Evolutionary conservation across 2,329 filamentous ascomycete genomes (phyloP).

Genomic region (Dichotomopilus funicola): DNA sequence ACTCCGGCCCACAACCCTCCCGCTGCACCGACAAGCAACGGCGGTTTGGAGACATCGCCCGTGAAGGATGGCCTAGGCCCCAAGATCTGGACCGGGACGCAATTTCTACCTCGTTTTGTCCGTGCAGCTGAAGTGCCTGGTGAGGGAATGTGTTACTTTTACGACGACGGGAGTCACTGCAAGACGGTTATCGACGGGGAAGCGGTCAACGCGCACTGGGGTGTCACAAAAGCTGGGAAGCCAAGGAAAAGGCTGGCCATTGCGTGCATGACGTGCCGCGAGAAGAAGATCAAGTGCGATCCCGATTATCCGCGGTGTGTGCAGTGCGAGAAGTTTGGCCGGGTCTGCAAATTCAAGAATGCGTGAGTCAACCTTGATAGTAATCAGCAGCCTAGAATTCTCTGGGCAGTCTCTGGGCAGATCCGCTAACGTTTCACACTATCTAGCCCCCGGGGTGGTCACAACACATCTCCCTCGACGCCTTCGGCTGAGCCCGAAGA

Average conservation of each 20-base stretch:
- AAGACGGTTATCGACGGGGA: constrained; percentile 81
- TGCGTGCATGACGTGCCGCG: constrained; percentile 85
- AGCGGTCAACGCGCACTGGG: constrained; percentile 84
- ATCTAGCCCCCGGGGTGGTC: constrained; percentile 49
- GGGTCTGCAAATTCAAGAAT: constrained; percentile 77
- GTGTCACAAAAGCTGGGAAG: constrained; percentile 89
- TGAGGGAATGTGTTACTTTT: constrained; percentile 77
- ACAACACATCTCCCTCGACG: constrained; percentile 50
- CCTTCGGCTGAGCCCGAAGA: constrained; percentile 46
- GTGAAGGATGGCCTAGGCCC: constrained; percentile 57
- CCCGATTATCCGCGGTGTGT: constrained; percentile 81
- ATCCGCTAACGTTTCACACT: not conserved
- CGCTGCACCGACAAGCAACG: constrained; percentile 27
- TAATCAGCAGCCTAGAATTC: not conserved
- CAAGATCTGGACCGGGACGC: constrained; percentile 63
- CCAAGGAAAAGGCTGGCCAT: constrained; percentile 85
- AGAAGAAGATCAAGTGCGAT: constrained; percentile 98
- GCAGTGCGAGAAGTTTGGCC: constrained; percentile 87
- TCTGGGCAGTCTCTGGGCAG: not conserved
- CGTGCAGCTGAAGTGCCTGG: constrained; percentile 62
- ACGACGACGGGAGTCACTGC: constrained; percentile 77
- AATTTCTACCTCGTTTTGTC: constrained; percentile 61
- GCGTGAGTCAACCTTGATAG: constrained; percentile 54
- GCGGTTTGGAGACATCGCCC: constrained; percentile 38
- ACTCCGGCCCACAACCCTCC: constrained; percentile 24